Base-by-base conservation (phyloP, 1,284 basidiomycete genomes). In the Cerrena zonata region DNA sequence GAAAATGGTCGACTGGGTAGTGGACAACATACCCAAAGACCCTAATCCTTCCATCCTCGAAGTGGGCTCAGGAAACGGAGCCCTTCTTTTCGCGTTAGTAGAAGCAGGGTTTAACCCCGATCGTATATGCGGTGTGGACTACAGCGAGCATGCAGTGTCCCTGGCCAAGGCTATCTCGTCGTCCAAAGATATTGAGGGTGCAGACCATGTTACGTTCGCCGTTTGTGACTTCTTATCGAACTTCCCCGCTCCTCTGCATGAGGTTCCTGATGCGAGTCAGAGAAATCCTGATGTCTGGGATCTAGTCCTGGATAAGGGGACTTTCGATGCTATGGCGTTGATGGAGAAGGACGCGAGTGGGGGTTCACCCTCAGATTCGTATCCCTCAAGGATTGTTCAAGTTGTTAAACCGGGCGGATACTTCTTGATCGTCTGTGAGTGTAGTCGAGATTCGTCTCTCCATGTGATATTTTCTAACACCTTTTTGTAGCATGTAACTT, bases 51-150 rank as follows among this genome's bases (percentile, higher is more conserved):
- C 63, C 18, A 73, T 86, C 25, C 74, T 91, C 38, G 89, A 91
- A 63, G 74, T 94, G 42, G 92, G 91, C 18, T 84, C 81, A 51
- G 91, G 91, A 1, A 94, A 94, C 58, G 92, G 91, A n/a, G 80
- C 85, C 5, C 71, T 94, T 11, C 75, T 92, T 4, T 86, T 93
- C 56, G 81, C 82, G 0, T 75, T 94, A 36, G 71, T 73, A 25
- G 81, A 87, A 43, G 83, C 78, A 0, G 83, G 84, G 1, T 89
- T 91, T 63, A 62, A 74, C 15, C 59, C 79, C 0, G 61, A 64
- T 12, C 66, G 60, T 18, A 69, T 94, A 15, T 71, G 74, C n/a
- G 91, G 92, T 1, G 75, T 94, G 42, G 91, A 94, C 65, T 94
- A 94, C 65, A 91, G 89, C 52, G 62, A 73, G 5, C 85, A 81